Evolutionary conservation across 352 stramenopile genomes (phyloP), one percentile per base, ranked within the genome.

Genomic region (Phytophthora brassicae): DNA sequence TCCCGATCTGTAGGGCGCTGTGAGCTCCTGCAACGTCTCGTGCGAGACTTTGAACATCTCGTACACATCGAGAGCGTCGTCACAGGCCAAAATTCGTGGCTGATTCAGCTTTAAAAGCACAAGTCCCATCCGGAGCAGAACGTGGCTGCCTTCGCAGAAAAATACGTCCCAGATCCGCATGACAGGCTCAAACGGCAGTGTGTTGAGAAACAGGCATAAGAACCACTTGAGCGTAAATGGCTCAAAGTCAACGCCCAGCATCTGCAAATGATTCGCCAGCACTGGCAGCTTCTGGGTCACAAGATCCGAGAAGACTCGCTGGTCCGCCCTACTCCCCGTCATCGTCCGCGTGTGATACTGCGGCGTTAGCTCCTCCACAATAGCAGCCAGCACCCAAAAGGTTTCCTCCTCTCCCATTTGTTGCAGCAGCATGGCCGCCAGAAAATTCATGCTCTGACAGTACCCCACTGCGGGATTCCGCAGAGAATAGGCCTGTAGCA

Each of bases 151-250:
- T 66, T 97, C 88, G 48, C 88, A 93, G 35, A 97, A 96, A 46
- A 96, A 94, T 23, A 92, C 64, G 50, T 97, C 90, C 90, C 90
- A 97, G 46, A 97, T 83, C 7, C 90, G 80, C 68, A 97, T 73
- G n/a, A 90, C 88, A 0, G 84, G 85, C 42, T 96, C 88, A 33
- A 97, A 86, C 14, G 87, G 86, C 16, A 97, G 65, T 22, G 89
- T 95, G 62, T 97, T 97, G n/a, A 97, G 69, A 70, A 97, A 97
- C 3, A 96, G 61, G 66, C 91, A 97, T 0, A 97, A 62, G 41
- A 97, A 97, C 91, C 90, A 97, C 64, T 97, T 96, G 54, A 96
- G 84, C 35, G 90, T 96, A 39, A 97, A 90, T 19, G 88, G 87
- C 49, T 94, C 84, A 53, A 97, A 79, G 51, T 96, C 84, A 6